Conservation (phyloP, 1,284 basidiomycete species). For the Vanrija humicola region DNA sequence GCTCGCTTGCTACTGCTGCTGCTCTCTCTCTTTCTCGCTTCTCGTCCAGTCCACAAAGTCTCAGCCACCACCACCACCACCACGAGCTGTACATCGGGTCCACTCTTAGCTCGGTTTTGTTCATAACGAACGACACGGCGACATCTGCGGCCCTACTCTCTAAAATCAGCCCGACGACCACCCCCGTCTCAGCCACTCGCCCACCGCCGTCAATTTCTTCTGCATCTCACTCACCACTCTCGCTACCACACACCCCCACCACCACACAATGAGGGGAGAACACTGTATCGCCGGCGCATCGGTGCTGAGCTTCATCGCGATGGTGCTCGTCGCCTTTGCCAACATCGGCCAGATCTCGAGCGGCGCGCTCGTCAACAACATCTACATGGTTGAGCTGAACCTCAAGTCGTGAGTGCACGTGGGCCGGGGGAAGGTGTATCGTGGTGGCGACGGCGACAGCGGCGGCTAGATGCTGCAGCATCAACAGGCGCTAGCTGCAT, state of each 20-base stretch:
- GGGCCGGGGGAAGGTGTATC: neutral
- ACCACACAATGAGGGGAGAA: constrained; percentile 40
- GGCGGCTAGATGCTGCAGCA: too few relatives aligned
- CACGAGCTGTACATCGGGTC: too few relatives aligned
- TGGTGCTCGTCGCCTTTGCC: constrained; percentile 44
- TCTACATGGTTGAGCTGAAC: constrained; percentile 44
- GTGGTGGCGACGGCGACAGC: too few relatives aligned
- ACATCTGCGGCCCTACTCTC: too few relatives aligned
- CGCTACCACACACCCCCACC: neutral
- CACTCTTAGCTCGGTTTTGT: too few relatives aligned
- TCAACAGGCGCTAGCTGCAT: too few relatives aligned
- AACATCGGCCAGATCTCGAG: constrained; percentile 43
- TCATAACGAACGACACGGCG: too few relatives aligned
- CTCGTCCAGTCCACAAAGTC: too few relatives aligned
- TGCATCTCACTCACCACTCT: neutral
- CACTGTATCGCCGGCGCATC: constrained; percentile 45
- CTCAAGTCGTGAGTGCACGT: constrained; percentile 40
- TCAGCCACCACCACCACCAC: too few relatives aligned
- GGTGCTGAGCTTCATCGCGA: constrained; percentile 35
- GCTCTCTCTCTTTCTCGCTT: too few relatives aligned
- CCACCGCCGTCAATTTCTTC: neutral
- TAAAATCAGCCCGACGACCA: neutral
- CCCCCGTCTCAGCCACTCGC: neutral
- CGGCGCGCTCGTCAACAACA: constrained; percentile 29
- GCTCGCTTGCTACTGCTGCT: too few relatives aligned